These are phyloP conservation scores for Backusella tuberculispora DNA, from an alignment of 192 early-diverging fungal genomes.

Conservation along the genomic window DNA sequence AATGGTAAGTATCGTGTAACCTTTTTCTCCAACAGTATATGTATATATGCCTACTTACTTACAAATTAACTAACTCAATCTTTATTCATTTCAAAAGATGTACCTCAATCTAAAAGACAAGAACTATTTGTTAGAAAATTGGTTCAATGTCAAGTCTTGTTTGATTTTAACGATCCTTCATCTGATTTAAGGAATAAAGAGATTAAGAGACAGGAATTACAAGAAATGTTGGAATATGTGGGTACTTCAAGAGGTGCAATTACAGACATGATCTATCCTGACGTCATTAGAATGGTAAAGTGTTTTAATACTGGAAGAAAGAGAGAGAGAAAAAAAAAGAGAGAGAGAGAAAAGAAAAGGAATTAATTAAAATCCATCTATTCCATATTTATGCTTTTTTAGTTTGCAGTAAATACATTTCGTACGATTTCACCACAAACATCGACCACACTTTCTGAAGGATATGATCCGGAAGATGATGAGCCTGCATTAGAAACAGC, in stretches of 20 bases:
- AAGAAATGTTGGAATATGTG: constrained; percentile 94
- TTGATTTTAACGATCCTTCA: constrained; percentile 94
- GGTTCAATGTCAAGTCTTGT: constrained; percentile 88
- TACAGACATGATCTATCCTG: constrained; percentile 89
- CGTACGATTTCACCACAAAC: constrained; percentile 96
- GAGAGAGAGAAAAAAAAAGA: not conserved
- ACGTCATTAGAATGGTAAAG: constrained; percentile 92
- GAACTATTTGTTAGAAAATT: constrained; percentile 92
- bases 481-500: constrained; percentile 96
- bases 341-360: not conserved
- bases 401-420: constrained; percentile 95
- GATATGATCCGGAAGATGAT: constrained; percentile 99
- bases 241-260: constrained; percentile 87
- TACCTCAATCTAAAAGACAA: constrained; percentile 79
- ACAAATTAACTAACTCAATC: not conserved
- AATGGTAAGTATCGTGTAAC: constrained; percentile 60
- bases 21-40: not conserved
- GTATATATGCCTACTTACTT: no score
- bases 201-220: constrained; percentile 90
- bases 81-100: constrained; percentile 55
- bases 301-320: not conserved
- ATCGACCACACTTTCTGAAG: constrained; percentile 79
- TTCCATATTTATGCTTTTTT: not conserved
- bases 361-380: not conserved
- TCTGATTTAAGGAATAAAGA: constrained; percentile 93